phyloP scores from a whole-genome alignment of 2,329 filamentous ascomycete genomes.

The Penicillium sp. region DNA sequence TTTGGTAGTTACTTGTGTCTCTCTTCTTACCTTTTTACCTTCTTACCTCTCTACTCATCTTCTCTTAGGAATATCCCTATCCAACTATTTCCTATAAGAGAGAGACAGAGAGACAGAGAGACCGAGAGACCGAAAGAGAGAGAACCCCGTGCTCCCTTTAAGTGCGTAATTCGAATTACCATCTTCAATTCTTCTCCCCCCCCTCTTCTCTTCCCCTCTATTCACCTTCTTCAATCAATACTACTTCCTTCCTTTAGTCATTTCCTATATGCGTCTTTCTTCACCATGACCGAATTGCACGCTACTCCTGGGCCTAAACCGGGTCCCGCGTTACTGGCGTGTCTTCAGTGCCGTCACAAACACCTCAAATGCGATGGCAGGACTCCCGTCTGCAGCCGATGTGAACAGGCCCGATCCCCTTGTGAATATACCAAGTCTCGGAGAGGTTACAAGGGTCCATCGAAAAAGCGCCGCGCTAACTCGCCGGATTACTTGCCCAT shows the following conservation, averaged over 20 bases:
- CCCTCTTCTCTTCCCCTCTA: conserved; percentile 3
- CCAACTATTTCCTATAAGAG: not conserved
- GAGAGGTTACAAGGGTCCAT: conserved; percentile 70
- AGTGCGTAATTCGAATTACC: conserved; percentile 1
- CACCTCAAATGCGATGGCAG: conserved; percentile 76
- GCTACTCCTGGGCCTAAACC: conserved; percentile 25
- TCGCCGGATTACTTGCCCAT: conserved; percentile 49
- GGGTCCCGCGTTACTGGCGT: conserved; percentile 47
- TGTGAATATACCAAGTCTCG: conserved; percentile 74
- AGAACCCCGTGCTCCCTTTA: not conserved
- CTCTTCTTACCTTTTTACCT: too few relatives aligned
- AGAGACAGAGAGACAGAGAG: not conserved
- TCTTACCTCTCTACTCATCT: too few relatives aligned
- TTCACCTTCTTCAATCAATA: not conserved
- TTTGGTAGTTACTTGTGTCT: too few relatives aligned
- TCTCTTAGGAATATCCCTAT: not conserved
- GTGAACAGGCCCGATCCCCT: conserved; percentile 56
- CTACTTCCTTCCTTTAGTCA: not conserved
- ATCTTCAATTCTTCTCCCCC: not conserved
- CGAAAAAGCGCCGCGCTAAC: conserved; percentile 48
- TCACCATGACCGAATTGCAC: conserved; percentile 32
- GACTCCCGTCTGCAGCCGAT: conserved; percentile 66
- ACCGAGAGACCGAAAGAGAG: too few relatives aligned
- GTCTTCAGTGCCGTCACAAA: conserved; percentile 53
- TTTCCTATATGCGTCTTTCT: conserved; percentile 7